A percentile compares a stretch with the other conserved stretches of the same genome.
Evolutionary conservation across 805 yeast genomes (phyloP).

Genomic region (Monosporozyma yasuniensis): DNA sequence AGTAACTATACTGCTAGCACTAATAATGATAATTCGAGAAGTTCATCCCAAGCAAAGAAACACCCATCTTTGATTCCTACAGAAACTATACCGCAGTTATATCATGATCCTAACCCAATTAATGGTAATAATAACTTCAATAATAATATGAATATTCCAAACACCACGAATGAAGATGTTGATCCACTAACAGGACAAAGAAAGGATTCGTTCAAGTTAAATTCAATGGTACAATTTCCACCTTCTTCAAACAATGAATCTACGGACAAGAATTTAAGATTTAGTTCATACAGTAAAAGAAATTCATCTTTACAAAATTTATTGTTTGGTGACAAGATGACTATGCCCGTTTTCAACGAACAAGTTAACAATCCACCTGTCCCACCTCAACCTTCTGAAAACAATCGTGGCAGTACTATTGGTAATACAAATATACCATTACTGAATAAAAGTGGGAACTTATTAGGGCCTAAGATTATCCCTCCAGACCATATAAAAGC

Average conservation of each 20-base stretch:
- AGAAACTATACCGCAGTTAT: background rate
- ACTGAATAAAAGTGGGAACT: background rate
- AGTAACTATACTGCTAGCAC: background rate
- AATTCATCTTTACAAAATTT: constrained; percentile 21
- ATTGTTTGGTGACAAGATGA: background rate
- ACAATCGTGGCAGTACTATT: background rate
- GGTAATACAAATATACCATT: background rate
- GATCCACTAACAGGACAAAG: background rate
- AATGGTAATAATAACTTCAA: background rate
- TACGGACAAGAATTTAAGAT: background rate
- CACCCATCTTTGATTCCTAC: background rate
- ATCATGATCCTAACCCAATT: background rate
- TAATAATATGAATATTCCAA: too few relatives aligned
- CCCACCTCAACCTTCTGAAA: too few relatives aligned
- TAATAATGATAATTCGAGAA: background rate
- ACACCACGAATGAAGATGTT: background rate
- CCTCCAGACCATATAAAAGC: background rate
- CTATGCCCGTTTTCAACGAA: background rate
- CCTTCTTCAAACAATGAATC: background rate
- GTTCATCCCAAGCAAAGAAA: background rate
- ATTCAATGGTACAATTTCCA: background rate
- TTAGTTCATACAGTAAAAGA: constrained; percentile 5
- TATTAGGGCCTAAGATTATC: background rate
- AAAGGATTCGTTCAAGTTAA: background rate
- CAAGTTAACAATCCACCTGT: background rate